Evolutionary conservation across 2,329 filamentous ascomycete genomes (phyloP), one percentile per base, ranked within the genome.

Genomic region (Xylaria sp.): DNA sequence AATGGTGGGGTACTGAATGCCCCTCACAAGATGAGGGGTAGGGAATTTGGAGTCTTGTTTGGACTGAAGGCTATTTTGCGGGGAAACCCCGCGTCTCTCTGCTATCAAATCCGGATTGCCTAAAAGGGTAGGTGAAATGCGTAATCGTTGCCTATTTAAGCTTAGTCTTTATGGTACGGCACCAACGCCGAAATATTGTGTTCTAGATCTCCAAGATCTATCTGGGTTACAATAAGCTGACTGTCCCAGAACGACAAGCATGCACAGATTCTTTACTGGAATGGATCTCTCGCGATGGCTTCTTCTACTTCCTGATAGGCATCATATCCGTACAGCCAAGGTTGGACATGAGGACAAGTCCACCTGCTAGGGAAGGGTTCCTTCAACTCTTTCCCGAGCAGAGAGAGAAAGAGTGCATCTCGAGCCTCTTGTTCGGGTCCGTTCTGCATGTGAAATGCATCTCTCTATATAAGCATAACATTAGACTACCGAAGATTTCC

Each of bases 241-340:
- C 46, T 49, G 26, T 49, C 23, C 46, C 10, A 2, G 46, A 13
- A 33, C 31, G 33, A 33, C 33, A 33, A 33, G 33, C 33, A 10
- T 33, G 33, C 7, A 6, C 33, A 33, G 7, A 13, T 38, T 38
- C 36, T 38, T 13, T 44, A 65, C 6, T 48, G 6, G 42, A 77
- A 77, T 3, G 75, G 74, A 38, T 74, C 67, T 42, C 69, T 59
- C 1, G 46, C 65, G 4, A 77, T 68, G 0, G 72, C 75, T 23
- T 81, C 79, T 62, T 86, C 82, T 0, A 85, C 87, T 73, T 89
- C 88, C 33, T 80, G 79, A 66, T 85, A 84, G 3, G 88, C 87
- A 77, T 91, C 86, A 70, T 91, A 91, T 0, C 88, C 87, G 72
- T 88, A 92, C 56, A 92, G 70, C 87, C 88, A 91, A 0, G 85